Base-by-base conservation (phyloP, 2,329 filamentous ascomycete genomes). In the Cercospora zeina region DNA sequence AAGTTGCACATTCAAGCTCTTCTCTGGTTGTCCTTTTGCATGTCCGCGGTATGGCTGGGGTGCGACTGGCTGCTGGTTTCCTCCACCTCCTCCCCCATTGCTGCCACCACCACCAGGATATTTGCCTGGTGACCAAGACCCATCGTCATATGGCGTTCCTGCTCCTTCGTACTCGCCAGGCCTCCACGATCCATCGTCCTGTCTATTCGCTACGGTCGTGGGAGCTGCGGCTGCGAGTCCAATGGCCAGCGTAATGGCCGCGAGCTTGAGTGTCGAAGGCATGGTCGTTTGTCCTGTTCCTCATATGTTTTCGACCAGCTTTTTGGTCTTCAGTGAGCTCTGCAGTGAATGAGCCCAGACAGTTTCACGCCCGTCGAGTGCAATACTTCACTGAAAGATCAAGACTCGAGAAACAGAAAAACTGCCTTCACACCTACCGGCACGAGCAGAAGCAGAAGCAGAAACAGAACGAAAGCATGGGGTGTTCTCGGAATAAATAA, bases 1-100 rank as follows among this genome's bases (percentile, higher is more conserved):
- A 3, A 88, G 77, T 56, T 87, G 82, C 62, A 88, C 80, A 49
- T 69, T 70, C 34, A 62, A 51, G 45, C 56, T 58, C 58, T 63
- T 62, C 31, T 39, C 56, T 16, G 56, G 56, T 14, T 58, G 42
- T 33, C 56, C 45, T 13, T 58, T 58, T 11, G 56, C 56, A 36
- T 58, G 56, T 1, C 56, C 56, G 27, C 56, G 42, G 31, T 37
- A 58, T 37, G 45, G 56, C 19, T 50, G 42, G 11, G 42, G 56
- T 16, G 56, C 10, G 4, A 58, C 56, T 4, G 56, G 56, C 56
- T 51, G 56, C 21, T 58, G 53, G 24, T 34, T 34, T 6, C 24
- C 24, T 21, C 34, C 53, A n/a, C 53, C 33, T 21, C 34, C 53
- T 27, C 53, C 33, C 2, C 27, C 27, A 49, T 33, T 51, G 14